These are phyloP conservation scores for Pythium aristosporum DNA, from an alignment of 352 stramenopile genomes.

Conservation along the genomic window DNA sequence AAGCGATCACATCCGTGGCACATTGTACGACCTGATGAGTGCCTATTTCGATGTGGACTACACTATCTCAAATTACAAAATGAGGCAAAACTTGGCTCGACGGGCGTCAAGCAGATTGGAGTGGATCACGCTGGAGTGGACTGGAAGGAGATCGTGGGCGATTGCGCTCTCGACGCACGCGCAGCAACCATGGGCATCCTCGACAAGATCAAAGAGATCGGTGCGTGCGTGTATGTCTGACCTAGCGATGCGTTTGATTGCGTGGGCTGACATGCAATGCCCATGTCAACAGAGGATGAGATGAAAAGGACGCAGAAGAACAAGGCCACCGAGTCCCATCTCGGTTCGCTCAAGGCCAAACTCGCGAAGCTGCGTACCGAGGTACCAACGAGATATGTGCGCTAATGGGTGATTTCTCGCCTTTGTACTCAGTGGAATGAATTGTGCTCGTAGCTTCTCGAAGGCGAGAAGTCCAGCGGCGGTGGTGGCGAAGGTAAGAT, in stretches of 20 bases:
- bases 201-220: constrained; percentile 94
- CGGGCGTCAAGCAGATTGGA: neutral
- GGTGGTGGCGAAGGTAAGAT: constrained; percentile 71
- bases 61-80: neutral
- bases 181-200: constrained; percentile 87
- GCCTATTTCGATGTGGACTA: constrained; percentile 15
- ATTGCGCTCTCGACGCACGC: constrained; percentile 12
- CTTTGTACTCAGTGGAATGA: neutral
- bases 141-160: neutral
- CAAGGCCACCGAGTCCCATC: constrained; percentile 92
- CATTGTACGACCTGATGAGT: neutral
- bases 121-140: constrained; percentile 19
- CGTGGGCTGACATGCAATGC: neutral
- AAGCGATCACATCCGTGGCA: neutral
- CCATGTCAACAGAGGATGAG: constrained; percentile 81
- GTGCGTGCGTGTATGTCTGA: constrained; percentile 33
- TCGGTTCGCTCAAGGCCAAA: constrained; percentile 97
- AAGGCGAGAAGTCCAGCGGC: constrained; percentile 73
- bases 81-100: constrained; percentile 8
- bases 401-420: neutral
- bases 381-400: constrained; percentile 25
- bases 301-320: constrained; percentile 99
- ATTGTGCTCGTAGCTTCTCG: constrained; percentile 51
- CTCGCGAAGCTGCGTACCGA: constrained; percentile 98
- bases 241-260: neutral